Conservation (phyloP, 2,329 filamentous ascomycete species). For the Neopestalotiopsis rosae region DNA sequence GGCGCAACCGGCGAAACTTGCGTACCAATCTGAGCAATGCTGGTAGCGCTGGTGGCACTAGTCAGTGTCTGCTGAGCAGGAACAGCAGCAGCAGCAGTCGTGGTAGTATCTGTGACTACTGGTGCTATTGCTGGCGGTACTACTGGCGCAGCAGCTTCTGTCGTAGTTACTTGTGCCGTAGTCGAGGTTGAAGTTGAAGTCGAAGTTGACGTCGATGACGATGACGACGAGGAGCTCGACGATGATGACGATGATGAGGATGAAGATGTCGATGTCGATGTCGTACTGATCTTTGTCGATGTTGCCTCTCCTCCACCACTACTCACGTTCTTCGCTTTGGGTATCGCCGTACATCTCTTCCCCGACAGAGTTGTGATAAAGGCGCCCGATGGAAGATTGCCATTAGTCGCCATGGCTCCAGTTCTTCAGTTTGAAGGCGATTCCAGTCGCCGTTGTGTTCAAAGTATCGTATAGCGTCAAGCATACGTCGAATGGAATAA, state of each 20-base stretch:
- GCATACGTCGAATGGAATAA: constrained; percentile 29
- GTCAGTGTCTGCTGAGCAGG: constrained; percentile 29
- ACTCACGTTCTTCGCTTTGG: constrained; percentile 36
- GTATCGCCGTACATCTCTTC: constrained; percentile 60
- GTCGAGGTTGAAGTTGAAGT: constrained; percentile 11
- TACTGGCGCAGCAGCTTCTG: constrained; percentile 2
- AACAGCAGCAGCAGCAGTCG: constrained; percentile 4
- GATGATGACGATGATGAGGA: constrained; percentile 26
- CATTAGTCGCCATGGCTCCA: constrained; percentile 47
- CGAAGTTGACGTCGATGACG: constrained; percentile 12
- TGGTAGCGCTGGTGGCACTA: constrained; percentile 43
- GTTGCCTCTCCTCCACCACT: constrained; percentile 26
- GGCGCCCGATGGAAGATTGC: constrained; percentile 50
- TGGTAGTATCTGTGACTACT: constrained; percentile 3
- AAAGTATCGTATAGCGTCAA: constrained; percentile 28
- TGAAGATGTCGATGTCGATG: constrained; percentile 26
- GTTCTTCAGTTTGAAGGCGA: constrained; percentile 41
- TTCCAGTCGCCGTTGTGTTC: constrained; percentile 45
- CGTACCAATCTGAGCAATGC: constrained; percentile 31
- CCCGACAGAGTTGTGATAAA: constrained; percentile 56
- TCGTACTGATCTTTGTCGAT: constrained; percentile 25
- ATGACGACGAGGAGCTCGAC: constrained; percentile 19
- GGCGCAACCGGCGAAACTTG: constrained; percentile 24
- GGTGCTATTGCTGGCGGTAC: constrained; percentile 4
- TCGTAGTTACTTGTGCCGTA: constrained; percentile 11